Percentiles rank a stretch among this genome's conserved stretches.
Evolutionary conservation across 805 yeast species (phyloP).

Genomic region (Ogataea glucozyma): DNA sequence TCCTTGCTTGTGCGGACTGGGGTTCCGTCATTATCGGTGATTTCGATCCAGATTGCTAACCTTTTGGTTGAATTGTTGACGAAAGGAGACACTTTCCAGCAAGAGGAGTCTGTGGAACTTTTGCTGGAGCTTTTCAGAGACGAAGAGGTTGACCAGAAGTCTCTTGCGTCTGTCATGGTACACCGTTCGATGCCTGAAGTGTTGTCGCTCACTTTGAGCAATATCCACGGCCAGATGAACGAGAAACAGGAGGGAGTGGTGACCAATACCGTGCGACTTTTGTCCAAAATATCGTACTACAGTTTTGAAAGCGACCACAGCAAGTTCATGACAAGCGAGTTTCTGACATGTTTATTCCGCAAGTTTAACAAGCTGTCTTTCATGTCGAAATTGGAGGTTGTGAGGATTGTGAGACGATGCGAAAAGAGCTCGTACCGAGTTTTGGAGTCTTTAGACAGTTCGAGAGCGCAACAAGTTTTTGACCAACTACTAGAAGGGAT

Average conservation of each 20-base stretch:
- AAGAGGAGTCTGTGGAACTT: constrained; percentile 11
- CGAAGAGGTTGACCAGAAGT: constrained; percentile 16
- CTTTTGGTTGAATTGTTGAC: constrained; percentile 9
- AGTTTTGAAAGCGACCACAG: constrained; percentile 11
- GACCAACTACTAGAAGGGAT: constrained; percentile 22
- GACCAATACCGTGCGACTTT: constrained; percentile 11
- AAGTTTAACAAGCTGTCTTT: constrained; percentile 16
- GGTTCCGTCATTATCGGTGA: constrained; percentile 12
- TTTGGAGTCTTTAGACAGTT: constrained; percentile 11
- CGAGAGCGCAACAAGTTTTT: constrained; percentile 19
- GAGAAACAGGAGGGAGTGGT: constrained; percentile 13
- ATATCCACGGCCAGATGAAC: constrained; percentile 17
- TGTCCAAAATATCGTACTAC: constrained; percentile 17
- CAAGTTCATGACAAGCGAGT: constrained; percentile 17
- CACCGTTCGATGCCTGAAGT: constrained; percentile 9
- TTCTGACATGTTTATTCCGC: constrained; percentile 18
- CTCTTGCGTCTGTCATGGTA: constrained; percentile 13
- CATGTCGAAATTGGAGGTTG: constrained; percentile 19
- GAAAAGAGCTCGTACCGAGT: constrained; percentile 9
- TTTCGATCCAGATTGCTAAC: constrained; percentile 12
- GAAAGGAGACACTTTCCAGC: constrained; percentile 15
- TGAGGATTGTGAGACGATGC: constrained; percentile 16
- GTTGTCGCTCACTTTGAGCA: constrained; percentile 14
- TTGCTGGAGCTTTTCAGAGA: constrained; percentile 16
- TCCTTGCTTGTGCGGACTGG: constrained; percentile 13